Base-by-base conservation (phyloP, 1,284 basidiomycete genomes). In the Leccinum solheimii region DNA sequence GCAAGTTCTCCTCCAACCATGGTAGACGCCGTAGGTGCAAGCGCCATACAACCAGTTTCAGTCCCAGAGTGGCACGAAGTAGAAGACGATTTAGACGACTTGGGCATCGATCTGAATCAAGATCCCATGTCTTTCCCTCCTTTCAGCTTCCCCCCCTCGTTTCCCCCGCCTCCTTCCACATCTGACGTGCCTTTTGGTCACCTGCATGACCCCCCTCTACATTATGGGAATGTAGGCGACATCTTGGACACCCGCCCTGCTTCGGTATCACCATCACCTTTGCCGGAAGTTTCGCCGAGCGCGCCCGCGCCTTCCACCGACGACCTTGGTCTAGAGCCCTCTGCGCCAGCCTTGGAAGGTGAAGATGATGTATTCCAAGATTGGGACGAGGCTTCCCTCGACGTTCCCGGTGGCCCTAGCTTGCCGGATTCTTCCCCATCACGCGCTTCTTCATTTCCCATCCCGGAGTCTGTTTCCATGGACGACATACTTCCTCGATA, bases 1-100 rank as follows among this genome's bases (percentile, higher is more conserved):
- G 85, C 84, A 26, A 89, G 86, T 66, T 81, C 81, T 14, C 75
- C 75, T 14, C 75, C 75, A 2, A 34, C 36, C 0, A 34, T 19
- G 3, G 11, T 38, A 6, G 55, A 61, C n/a, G 21, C 13, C 3
- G 8, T 56, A 45, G n/a, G 49, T 38, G 26, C 55, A 52, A 55
- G 52, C 14, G 36, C 57, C 6, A 32, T 36, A 1, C 59, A 55
- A 7, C 8, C 59, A 8, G 50, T 70, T 13, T 74, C 70, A 36
- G 74, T 66, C 27, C 74, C 74, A 13, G 66, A 64, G 34, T 77
- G 64, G 67, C 62, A 73, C 19, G 73, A 76, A 43, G 65, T 73
- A 7, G 70, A 67, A 23, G 65, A 69, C 26, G 62, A 66, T 13
- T 48, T 70, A 38, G 65, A 70, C 3, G 50, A 58, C 38, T 43